Base-by-base conservation (phyloP, 805 yeast species). In the Candida multigemmis region DNA sequence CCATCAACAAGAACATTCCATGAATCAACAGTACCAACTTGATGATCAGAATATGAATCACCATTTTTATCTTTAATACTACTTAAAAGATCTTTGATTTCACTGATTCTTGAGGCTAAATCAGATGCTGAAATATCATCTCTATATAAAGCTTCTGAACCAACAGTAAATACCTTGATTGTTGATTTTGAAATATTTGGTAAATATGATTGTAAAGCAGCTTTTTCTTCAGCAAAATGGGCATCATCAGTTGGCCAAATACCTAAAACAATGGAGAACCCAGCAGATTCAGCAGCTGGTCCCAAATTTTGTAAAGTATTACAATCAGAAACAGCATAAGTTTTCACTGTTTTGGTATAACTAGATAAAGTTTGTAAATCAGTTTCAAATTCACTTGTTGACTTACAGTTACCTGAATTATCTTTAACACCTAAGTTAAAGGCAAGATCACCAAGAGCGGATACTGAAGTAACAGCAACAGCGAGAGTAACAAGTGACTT, bases 121-220 rank as follows among this genome's bases (percentile, higher is more conserved):
- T 71, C 72, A 18, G 65, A 44, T 23, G 94, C 86, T 27, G 87
- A 68, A 60, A 87, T 39, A 53, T 89, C 97, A 21, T 56, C 74
- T 68, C 97, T 84, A 74, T 89, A 89, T 39, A 89, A 68, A 33
- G 95, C 89, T 69, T 89, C 97, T 14, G 96, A 86, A 40, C 97
- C 97, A 40, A 89, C 97, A 28, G 84, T 67, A 60, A 89, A 65
- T 24, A 77, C 83, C 44, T 75, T 72, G 45, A 89, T 69, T 37
- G 84, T 72, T 27, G 73, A 64, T 35, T 71, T 68, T 29, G 83
- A 76, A 36, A 86, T 66, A 17, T 45, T 59, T 44, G 96, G 94
- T 54, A 89, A 71, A 56, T 79, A 81, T 8, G 59, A 31, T 39
- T 61, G 44, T 43, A 89, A 68, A 24, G 96, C 94, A 15, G 50